Percentiles rank a stretch among this genome's conserved stretches.
Conservation (phyloP, 257 asterid species). For the Fraxinus excelsior region DNA sequence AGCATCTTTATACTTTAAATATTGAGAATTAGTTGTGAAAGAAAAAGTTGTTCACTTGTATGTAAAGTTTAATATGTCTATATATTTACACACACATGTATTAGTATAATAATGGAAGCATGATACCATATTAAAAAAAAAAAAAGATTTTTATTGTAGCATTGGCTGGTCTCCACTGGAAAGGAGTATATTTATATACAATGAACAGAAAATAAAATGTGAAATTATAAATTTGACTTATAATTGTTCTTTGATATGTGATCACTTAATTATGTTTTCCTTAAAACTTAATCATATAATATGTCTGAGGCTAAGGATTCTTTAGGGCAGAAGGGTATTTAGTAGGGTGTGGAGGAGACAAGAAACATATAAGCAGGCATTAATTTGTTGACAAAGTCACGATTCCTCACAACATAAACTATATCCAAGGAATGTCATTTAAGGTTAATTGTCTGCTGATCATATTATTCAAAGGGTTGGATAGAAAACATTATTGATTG, state of each 20-base stretch:
- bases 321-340: neutral
- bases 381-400: neutral
- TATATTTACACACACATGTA: no score
- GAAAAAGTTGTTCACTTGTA: no score
- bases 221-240: neutral
- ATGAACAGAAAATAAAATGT: neutral
- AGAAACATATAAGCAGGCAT: constrained; percentile 11
- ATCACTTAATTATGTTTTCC: neutral
- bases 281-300: neutral
- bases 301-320: neutral
- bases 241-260: neutral
- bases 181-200: neutral
- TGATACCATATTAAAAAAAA: no score
- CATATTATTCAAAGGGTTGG: neutral
- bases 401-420: neutral
- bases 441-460: neutral
- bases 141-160: no score
- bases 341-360: constrained; percentile 22
- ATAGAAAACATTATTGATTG: no score
- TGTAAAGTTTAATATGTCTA: no score
- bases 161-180: neutral
- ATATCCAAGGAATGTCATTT: neutral
- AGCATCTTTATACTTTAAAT: no score
- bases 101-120: no score
- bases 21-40: no score